Conservation (phyloP, 2,329 filamentous ascomycete genomes). For the Xylaria sp. region DNA sequence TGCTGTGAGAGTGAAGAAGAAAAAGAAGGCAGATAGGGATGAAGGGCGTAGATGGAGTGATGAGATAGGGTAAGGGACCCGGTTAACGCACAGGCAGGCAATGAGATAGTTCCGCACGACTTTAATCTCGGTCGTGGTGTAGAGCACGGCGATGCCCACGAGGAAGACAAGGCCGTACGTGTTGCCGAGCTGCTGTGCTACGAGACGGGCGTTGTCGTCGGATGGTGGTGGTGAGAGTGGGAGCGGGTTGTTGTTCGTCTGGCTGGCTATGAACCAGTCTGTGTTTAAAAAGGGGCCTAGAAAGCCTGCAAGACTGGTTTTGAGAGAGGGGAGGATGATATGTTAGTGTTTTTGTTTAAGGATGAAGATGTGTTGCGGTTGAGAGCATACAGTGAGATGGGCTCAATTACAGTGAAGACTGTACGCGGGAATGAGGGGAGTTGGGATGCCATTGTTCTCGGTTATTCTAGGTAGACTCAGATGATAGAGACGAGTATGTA, state of each 20-base stretch:
- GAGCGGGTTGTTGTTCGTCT: slow-evolving; percentile 43
- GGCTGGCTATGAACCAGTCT: slow-evolving; percentile 58
- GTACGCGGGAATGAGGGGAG: slow-evolving; percentile 60
- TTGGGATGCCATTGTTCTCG: slow-evolving; percentile 49
- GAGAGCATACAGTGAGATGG: slow-evolving; percentile 56
- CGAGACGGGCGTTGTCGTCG: slow-evolving; percentile 44
- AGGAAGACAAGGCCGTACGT: slow-evolving; percentile 62
- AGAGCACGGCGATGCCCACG: slow-evolving; percentile 58
- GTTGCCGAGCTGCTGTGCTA: slow-evolving; percentile 65
- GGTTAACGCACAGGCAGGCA: slow-evolving; percentile 46
- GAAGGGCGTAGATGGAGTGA: background rate
- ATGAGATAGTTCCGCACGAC: slow-evolving; percentile 64
- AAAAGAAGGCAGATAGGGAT: background rate
- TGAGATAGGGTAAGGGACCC: slow-evolving; percentile 21
- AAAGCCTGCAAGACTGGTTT: slow-evolving; percentile 54
- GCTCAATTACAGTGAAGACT: slow-evolving; percentile 64
- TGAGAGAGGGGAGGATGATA: background rate
- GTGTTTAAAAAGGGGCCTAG: slow-evolving; percentile 51
- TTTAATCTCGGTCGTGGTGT: slow-evolving; percentile 57
- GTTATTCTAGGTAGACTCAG: no score
- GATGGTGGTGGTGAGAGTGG: slow-evolving; percentile 31
- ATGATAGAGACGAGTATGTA: no score
- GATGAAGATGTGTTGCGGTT: background rate
- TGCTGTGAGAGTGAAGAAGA: background rate
- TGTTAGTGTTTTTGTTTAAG: background rate